Percentiles rank a stretch among this genome's conserved stretches.
These are phyloP conservation scores for Fusarium devonianum DNA, from an alignment of 2,329 filamentous ascomycete species.

Conservation along the genomic window DNA sequence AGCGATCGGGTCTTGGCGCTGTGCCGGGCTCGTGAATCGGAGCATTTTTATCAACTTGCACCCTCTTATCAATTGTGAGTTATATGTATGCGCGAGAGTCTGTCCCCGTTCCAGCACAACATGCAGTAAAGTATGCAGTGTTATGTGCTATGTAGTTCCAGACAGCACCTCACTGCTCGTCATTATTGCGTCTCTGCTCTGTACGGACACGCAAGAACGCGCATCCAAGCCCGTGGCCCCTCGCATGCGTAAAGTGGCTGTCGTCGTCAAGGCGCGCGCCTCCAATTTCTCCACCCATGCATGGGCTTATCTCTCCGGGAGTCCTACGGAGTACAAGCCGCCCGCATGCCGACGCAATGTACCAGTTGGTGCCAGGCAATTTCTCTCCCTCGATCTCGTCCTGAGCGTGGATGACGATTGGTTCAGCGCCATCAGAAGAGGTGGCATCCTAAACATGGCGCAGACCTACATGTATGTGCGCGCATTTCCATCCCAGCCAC, in stretches of 20 bases:
- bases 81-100: not conserved
- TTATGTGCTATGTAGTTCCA: no score
- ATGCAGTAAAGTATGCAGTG: no score
- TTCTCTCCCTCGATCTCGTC: constrained; percentile 3
- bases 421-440: not conserved
- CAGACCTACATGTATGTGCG: not conserved
- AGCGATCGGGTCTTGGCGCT: constrained; percentile 12
- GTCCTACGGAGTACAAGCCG: constrained; percentile 6
- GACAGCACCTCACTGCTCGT: constrained; percentile 20
- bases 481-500: not conserved
- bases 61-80: constrained; percentile 4
- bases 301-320: constrained; percentile 31
- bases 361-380: constrained; percentile 3
- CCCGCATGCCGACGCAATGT: constrained; percentile 2
- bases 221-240: constrained; percentile 23
- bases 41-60: constrained; percentile 9
- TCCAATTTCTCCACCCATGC: constrained; percentile 15
- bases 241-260: constrained; percentile 16
- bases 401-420: constrained; percentile 5
- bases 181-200: constrained; percentile 32
- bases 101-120: no score
- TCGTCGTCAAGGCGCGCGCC: constrained; percentile 11
- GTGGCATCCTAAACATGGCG: constrained; percentile 1
- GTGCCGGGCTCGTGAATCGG: constrained; percentile 19
- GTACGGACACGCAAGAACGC: no score